phyloP scores from a whole-genome alignment of 2,329 filamentous ascomycete species.

The Hirsutella minnesotensis region DNA sequence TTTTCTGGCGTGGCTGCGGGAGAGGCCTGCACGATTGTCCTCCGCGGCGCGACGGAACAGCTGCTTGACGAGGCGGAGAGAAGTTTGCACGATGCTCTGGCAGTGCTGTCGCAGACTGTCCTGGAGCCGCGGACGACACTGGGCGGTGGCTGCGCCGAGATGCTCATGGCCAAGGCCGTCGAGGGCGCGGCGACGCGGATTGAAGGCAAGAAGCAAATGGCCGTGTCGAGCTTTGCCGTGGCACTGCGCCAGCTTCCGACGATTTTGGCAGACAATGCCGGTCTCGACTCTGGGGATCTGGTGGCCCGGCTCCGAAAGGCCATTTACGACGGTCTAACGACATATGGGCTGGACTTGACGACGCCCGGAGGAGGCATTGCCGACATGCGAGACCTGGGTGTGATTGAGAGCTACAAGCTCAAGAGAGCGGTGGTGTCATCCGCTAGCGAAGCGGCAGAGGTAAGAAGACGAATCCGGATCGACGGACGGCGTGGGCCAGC shows the following conservation, averaged over 20 bases:
- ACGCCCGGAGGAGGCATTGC: conserved; percentile 84
- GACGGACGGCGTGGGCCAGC: not conserved
- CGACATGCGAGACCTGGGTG: conserved; percentile 90
- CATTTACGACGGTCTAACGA: conserved; percentile 89
- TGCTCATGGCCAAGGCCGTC: conserved; percentile 98
- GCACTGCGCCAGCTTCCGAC: conserved; percentile 90
- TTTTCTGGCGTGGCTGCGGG: conserved; percentile 94
- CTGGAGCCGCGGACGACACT: conserved; percentile 89
- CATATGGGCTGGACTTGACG: conserved; percentile 79
- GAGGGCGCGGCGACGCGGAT: conserved; percentile 88
- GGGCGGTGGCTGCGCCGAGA: conserved; percentile 92
- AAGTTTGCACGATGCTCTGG: conserved; percentile 88
- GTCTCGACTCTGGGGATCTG: conserved; percentile 88
- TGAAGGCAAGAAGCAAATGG: conserved; percentile 92
- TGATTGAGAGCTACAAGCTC: conserved; percentile 97
- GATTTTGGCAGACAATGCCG: conserved; percentile 94
- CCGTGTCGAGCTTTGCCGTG: conserved; percentile 78
- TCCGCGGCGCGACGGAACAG: conserved; percentile 92
- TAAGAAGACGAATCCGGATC: conserved; percentile 30
- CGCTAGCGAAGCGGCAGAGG: conserved; percentile 91
- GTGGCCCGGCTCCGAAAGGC: conserved; percentile 85
- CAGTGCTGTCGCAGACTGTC: conserved; percentile 92
- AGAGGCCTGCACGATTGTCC: conserved; percentile 89
- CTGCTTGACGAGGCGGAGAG: conserved; percentile 94
- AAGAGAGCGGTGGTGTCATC: conserved; percentile 97